These are phyloP conservation scores for Metschnikowia cerradonensis DNA, from an alignment of 805 yeast genomes.

Conservation along the genomic window DNA sequence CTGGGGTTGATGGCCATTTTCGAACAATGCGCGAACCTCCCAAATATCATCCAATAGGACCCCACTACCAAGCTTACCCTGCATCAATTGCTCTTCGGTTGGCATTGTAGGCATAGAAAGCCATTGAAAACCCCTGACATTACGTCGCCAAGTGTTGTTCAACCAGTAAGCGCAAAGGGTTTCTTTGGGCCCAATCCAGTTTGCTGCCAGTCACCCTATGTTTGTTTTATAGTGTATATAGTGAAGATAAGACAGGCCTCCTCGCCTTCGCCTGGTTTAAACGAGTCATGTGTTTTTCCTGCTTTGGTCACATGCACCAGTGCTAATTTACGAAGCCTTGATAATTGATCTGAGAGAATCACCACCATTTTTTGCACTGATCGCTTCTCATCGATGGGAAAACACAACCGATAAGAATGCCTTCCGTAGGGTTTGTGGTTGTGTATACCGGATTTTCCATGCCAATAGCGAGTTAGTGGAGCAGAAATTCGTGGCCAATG, in stretches of 20 bases:
- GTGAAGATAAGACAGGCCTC: neutral
- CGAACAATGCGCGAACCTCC: too few species aligned
- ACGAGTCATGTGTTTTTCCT: neutral
- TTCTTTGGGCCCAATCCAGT: neutral
- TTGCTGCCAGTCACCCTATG: neutral
- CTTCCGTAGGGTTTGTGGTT: too few species aligned
- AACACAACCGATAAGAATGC: too few species aligned
- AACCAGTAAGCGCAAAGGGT: neutral
- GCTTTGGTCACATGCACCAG: neutral
- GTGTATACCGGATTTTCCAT: neutral
- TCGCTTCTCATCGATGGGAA: neutral
- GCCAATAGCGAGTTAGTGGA: constrained; percentile 6
- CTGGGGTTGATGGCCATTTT: too few species aligned
- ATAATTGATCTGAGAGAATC: neutral
- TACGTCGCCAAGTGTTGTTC: neutral
- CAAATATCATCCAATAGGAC: too few species aligned
- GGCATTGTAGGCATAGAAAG: too few species aligned
- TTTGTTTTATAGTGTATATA: neutral
- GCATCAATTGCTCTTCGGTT: neutral
- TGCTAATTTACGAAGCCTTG: neutral
- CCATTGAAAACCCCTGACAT: neutral
- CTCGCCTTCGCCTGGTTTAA: neutral
- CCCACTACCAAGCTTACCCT: too few species aligned
- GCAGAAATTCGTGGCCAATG: constrained; percentile 10
- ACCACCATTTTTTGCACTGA: neutral